phyloP scores from a whole-genome alignment of 768 basidiomycete genomes.

The Thelephora ganbajun region DNA sequence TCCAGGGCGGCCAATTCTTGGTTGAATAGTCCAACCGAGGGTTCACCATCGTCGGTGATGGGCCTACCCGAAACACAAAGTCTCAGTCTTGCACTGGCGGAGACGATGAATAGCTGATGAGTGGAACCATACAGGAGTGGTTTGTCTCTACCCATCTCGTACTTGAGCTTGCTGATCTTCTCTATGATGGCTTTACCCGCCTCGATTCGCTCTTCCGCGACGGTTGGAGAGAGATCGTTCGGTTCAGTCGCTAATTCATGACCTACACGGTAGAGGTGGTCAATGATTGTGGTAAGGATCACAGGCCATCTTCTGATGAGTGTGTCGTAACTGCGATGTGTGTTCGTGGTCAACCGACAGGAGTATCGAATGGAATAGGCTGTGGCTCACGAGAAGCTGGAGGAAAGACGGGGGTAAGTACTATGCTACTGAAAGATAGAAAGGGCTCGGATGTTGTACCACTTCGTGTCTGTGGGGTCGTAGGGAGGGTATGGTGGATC shows the following conservation, averaged over 20 bases:
- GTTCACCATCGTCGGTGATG: slow-evolving; percentile 64
- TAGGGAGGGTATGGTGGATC: slow-evolving; percentile 51
- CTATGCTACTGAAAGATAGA: slow-evolving; percentile 3
- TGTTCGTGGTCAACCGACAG: not conserved
- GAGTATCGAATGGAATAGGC: not conserved
- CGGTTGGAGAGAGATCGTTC: slow-evolving; percentile 10
- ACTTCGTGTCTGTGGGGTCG: slow-evolving; percentile 54
- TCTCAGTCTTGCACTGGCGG: not conserved
- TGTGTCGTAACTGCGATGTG: slow-evolving; percentile 49
- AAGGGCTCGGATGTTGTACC: slow-evolving; percentile 26
- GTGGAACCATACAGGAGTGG: slow-evolving; percentile 39
- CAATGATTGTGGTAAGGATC: slow-evolving; percentile 72
- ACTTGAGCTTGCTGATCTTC: slow-evolving; percentile 65
- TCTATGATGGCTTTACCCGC: slow-evolving; percentile 74
- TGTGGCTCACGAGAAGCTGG: slow-evolving; percentile 49
- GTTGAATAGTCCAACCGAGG: slow-evolving; percentile 66
- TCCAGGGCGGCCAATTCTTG: slow-evolving; percentile 42
- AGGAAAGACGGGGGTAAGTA: not conserved
- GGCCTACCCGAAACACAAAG: slow-evolving; percentile 25
- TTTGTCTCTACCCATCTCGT: slow-evolving; percentile 75
- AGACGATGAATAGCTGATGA: not conserved
- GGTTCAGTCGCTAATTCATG: slow-evolving; percentile 38
- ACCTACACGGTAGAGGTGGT: slow-evolving; percentile 56
- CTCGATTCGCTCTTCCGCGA: slow-evolving; percentile 30
- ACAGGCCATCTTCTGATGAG: slow-evolving; percentile 71